Evolutionary conservation across 352 stramenopile genomes (phyloP), one percentile per base, ranked within the genome.

Genomic region (Plasmopara muralis): DNA sequence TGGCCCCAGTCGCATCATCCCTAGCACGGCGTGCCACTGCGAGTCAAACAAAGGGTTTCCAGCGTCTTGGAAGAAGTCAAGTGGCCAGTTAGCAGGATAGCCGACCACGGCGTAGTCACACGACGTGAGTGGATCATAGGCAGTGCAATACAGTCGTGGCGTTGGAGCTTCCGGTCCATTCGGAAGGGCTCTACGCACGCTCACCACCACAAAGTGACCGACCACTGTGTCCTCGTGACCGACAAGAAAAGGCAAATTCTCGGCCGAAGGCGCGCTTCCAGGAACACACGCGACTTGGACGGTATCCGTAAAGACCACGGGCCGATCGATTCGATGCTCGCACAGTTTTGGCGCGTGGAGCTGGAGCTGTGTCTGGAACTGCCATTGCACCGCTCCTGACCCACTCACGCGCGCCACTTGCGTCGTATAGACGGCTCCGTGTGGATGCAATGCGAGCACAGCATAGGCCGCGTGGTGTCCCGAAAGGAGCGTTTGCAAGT

Each of bases 121-220:
- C 1, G 83, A 80, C 0, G 80, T 91, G 20, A 84, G 68, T 9
- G 83, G 83, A 20, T 93, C 80, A 54, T 93, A 93, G 5, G 83
- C 83, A 4, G 83, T 93, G 54, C 80, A 93, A 40, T 93, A 93
- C 4, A 93, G 47, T 38, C 68, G 50, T n/a, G 46, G 37, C 18
- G 28, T 50, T 30, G 34, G 37, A 50, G n/a, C 53, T 56, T 45
- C 53, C 16, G 15, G 54, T 35, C 57, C 50, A 16, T 64, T 59
- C 0, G 74, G 68, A 1, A 77, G 59, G 2, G 79, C 74, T 59
- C 68, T 77, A 1, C 79, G 76, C 12, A 87, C 79, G 20, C 61
- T 93, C 12, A 90, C 43, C 4, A 93, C 70, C 2, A 93, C 71
- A 44, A 90, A 87, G 61, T 89, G 82, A 1, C 69, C 70, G 10